Evolutionary conservation across 169 alveolate genomes (phyloP), one percentile per base, ranked within the genome.

Genomic region (Cardiosporidium cionae): DNA sequence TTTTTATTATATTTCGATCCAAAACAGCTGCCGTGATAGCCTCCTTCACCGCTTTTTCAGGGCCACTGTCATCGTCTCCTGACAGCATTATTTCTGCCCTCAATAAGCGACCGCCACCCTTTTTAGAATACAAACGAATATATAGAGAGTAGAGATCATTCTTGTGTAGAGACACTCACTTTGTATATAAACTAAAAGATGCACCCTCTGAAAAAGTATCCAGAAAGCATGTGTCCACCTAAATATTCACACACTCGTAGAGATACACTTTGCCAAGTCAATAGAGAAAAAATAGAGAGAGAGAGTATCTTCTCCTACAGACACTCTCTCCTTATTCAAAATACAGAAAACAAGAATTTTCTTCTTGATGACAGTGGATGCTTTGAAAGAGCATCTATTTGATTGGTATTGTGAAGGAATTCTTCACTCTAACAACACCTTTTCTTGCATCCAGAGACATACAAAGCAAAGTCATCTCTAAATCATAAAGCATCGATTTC

Each of bases 51-150:
- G 5, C n/a, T 4, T 3, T 4, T 28, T n/a, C 2, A 22, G 1
- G 73, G 29, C 5, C 32, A 23, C 32, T 58, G 7, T 73, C 80
- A 1, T 73, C 80, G 4, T 29, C 72, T 0, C 67, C 73, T 9
- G 32, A 62, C 23, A 44, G 28, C 80, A 73, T 73, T 34, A 73
- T 69, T 63, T 73, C 80, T 32, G 73, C 66, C 80, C 67, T 73
- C 73, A 73, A 58, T 68, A 65, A 7, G 3, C 70, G 72, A 16
- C 80, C 80, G 0, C 80, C 80, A 31, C 73, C 80, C 80, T 73
- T 68, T 25, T 32, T 7, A 33, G 27, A 1, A 68, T 29, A 37
- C 9, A 32, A 6, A 4, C 7, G 64, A 63, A 22, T 32, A 66
- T 53, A 53, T 3, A 35, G 76, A 1, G 31, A 68, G 7, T 37